These are phyloP conservation scores for Sphagnum tenellum DNA, from an alignment of 225 moss, liverwort and hornwort species.

Conservation along the genomic window DNA sequence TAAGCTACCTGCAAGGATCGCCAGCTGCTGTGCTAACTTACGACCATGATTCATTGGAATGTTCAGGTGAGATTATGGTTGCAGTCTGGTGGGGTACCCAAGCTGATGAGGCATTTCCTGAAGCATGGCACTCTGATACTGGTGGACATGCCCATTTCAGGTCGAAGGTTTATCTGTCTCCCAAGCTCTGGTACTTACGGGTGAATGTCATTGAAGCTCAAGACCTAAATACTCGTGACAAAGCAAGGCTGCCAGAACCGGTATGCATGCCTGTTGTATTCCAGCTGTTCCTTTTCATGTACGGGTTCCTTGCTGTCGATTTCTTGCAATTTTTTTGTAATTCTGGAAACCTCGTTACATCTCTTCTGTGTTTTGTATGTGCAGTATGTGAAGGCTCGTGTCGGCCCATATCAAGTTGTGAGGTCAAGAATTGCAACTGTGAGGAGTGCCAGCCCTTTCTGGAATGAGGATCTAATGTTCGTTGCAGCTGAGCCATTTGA, in stretches of 20 bases:
- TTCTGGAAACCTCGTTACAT: no score
- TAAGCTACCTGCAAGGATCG: no score
- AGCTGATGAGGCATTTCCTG: constrained; percentile 94
- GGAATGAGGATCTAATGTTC: constrained; percentile 87
- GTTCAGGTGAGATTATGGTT: constrained; percentile 79
- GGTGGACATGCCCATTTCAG: constrained; percentile 88
- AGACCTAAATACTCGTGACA: constrained; percentile 54
- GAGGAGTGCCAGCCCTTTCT: constrained; percentile 45
- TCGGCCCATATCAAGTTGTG: constrained; percentile 58
- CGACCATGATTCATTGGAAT: no score
- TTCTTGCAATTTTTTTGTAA: no score
- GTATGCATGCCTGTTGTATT: constrained; percentile 13
- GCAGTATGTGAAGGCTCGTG: constrained; percentile 67
- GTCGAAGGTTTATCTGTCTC: constrained; percentile 85
- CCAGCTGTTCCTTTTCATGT: no score
- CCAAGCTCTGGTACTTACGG: constrained; percentile 88
- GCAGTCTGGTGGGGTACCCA: constrained; percentile 96
- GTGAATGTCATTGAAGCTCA: constrained; percentile 85
- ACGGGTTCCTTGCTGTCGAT: no score
- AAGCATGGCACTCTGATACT: constrained; percentile 97
- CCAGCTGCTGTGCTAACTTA: no score
- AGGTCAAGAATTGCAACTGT: constrained; percentile 28
- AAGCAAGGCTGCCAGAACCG: constrained; percentile 37
- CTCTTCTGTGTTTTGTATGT: background rate
- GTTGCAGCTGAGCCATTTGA: constrained; percentile 97